Conservation (phyloP, 2,329 filamentous ascomycete genomes). For the Paraconiothyrium brasiliense region DNA sequence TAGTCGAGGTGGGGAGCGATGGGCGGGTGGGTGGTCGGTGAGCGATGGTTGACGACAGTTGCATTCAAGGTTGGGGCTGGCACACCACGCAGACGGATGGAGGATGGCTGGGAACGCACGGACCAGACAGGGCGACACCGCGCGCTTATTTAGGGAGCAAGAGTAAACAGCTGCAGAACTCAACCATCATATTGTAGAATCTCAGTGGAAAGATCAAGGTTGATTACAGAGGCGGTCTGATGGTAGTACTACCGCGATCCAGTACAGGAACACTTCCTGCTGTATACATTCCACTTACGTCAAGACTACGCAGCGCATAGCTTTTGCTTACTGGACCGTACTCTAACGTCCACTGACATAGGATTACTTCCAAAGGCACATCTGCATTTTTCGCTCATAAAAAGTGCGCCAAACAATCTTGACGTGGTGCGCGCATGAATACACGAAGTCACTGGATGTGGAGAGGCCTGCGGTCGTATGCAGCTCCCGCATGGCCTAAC, state of each 20-base stretch:
- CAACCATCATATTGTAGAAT: too few relatives aligned
- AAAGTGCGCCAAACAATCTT: background rate
- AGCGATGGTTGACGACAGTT: conserved; percentile 11
- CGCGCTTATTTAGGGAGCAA: background rate
- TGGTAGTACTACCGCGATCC: too few relatives aligned
- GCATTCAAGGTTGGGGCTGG: conserved; percentile 19
- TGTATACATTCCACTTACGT: background rate
- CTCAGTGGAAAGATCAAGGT: too few relatives aligned
- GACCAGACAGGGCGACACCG: background rate
- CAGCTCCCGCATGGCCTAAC: conserved; percentile 1
- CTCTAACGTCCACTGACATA: too few relatives aligned
- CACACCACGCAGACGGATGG: conserved; percentile 6
- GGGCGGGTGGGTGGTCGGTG: conserved; percentile 15
- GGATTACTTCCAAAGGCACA: too few relatives aligned
- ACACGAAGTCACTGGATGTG: conserved; percentile 14
- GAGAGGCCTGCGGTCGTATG: background rate
- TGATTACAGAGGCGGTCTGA: too few relatives aligned
- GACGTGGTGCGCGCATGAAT: background rate
- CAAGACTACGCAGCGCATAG: too few relatives aligned
- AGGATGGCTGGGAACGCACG: conserved; percentile 21
- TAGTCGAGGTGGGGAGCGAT: conserved; percentile 24
- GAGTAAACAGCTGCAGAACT: too few relatives aligned
- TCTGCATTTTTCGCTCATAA: too few relatives aligned
- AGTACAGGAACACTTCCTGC: too few relatives aligned
- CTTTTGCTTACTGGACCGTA: too few relatives aligned